Percentiles rank a stretch among this genome's conserved stretches.
These are phyloP conservation scores for Colletotrichum tropicale DNA, from an alignment of 2,329 filamentous ascomycete species.

Conservation along the genomic window DNA sequence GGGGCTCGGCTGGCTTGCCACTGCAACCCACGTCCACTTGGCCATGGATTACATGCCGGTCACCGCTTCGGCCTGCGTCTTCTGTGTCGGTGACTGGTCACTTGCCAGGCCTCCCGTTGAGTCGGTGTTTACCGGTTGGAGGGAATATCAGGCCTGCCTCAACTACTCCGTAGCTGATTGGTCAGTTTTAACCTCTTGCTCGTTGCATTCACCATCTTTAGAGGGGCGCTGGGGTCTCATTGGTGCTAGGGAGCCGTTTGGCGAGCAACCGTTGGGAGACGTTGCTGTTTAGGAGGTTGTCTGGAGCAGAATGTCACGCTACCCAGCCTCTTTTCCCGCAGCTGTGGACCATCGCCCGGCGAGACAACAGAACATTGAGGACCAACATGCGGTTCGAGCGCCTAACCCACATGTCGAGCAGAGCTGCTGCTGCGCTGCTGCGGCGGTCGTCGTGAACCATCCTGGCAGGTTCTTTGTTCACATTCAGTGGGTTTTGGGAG, in stretches of 20 bases:
- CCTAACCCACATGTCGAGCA: background rate
- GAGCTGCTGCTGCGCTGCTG: background rate
- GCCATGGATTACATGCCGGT: background rate
- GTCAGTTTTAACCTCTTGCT: background rate
- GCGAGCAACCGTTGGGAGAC: background rate
- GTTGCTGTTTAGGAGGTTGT: background rate
- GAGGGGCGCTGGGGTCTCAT: background rate
- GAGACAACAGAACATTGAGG: background rate
- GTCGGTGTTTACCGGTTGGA: constrained; percentile 7
- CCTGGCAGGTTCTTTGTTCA: background rate
- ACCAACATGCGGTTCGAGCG: background rate
- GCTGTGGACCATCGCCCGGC: background rate
- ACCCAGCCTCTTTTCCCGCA: background rate
- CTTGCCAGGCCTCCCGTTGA: background rate
- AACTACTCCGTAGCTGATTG: background rate
- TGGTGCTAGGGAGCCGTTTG: background rate
- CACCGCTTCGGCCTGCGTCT: constrained; percentile 12
- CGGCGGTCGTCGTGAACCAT: background rate
- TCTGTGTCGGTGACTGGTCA: background rate
- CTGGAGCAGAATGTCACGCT: background rate
- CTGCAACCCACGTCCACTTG: background rate
- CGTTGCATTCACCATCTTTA: background rate
- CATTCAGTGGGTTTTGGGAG: background rate
- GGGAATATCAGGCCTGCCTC: background rate
- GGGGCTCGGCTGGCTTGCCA: constrained; percentile 17